These are phyloP conservation scores for Candida silvatica DNA, from an alignment of 805 yeast species.

Conservation along the genomic window DNA sequence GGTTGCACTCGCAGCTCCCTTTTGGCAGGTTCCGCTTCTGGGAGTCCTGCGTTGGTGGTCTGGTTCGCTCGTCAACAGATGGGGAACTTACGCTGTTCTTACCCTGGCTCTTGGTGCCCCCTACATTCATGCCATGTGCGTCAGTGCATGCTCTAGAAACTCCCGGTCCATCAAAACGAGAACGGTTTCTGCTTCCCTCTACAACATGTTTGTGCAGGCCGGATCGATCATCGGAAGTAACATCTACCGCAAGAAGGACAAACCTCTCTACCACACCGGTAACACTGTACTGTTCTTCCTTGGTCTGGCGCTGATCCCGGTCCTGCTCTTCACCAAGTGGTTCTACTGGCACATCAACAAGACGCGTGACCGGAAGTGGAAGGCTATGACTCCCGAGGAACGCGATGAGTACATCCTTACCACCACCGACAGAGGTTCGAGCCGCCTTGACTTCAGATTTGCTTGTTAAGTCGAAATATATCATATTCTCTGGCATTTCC, in stretches of 20 bases:
- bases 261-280: constrained; percentile 53
- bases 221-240: constrained; percentile 46
- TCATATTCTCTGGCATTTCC: too few relatives aligned
- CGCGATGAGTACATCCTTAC: constrained; percentile 34
- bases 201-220: constrained; percentile 56
- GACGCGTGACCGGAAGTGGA: constrained; percentile 42
- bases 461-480: constrained; percentile 17
- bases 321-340: constrained; percentile 21
- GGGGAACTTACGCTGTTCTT: constrained; percentile 19
- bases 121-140: constrained; percentile 43
- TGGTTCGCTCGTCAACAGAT: constrained; percentile 18
- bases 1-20: constrained; percentile 15
- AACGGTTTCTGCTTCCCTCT: constrained; percentile 57
- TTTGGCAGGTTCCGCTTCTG: constrained; percentile 19
- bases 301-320: constrained; percentile 21
- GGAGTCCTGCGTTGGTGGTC: constrained; percentile 22
- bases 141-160: constrained; percentile 54
- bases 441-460: constrained; percentile 40
- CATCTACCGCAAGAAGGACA: constrained; percentile 48
- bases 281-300: constrained; percentile 34
- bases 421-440: constrained; percentile 47
- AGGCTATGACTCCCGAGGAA: constrained; percentile 38
- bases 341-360: constrained; percentile 36
- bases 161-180: constrained; percentile 56
- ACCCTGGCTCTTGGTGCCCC: constrained; percentile 32